Conservation (phyloP, 257 asterid genomes). For the Nicotiana knightiana region DNA sequence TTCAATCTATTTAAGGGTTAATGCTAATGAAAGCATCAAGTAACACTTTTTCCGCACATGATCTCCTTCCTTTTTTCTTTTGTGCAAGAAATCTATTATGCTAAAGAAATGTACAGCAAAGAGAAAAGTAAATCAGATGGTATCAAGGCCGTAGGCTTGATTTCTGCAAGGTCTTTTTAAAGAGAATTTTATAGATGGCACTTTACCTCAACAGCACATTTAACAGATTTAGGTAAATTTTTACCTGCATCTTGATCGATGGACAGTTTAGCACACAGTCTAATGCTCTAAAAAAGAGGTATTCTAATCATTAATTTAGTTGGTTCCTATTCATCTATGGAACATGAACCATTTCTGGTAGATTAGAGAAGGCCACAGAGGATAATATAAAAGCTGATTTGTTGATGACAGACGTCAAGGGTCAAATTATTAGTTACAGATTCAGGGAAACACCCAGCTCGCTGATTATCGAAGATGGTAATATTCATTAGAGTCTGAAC, state of each 20-base stretch:
- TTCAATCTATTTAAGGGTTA: not conserved
- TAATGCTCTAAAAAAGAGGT: not conserved
- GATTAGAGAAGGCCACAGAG: not conserved
- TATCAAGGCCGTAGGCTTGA: not conserved
- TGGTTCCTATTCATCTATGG: not conserved
- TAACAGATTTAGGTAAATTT: not conserved
- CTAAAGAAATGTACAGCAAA: not conserved
- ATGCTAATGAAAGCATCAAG: not conserved
- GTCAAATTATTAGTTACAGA: slow-evolving; percentile 1
- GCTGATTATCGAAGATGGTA: not conserved
- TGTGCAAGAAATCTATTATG: not conserved
- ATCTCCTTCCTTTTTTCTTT: not conserved
- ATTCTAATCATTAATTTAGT: not conserved
- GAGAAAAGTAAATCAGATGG: not conserved
- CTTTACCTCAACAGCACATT: not conserved
- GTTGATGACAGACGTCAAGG: not conserved
- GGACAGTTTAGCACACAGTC: not conserved
- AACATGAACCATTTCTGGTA: not conserved
- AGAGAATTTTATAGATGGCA: not conserved
- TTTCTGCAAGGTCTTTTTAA: not conserved
- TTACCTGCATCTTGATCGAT: not conserved
- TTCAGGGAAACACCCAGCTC: not conserved
- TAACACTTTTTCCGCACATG: not conserved
- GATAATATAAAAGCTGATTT: not conserved
- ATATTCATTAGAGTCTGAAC: not conserved